Evolutionary conservation across 1,284 basidiomycete species (phyloP).

Genomic region (Apiotrichum sp.): DNA sequence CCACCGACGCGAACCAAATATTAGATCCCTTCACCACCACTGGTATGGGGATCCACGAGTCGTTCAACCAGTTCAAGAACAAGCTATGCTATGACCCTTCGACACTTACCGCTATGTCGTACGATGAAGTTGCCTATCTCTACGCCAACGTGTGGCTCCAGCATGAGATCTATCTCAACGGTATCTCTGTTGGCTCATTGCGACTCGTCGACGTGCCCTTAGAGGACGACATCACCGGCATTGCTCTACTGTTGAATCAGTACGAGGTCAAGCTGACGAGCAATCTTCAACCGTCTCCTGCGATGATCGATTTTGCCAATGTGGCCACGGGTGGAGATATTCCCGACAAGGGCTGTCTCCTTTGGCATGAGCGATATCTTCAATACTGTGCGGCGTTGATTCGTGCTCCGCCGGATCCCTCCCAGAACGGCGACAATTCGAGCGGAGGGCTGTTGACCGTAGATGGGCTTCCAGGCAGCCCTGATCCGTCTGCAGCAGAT

Average conservation of each 20-base stretch:
- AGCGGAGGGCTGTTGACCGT: constrained; percentile 9
- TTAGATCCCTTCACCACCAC: constrained; percentile 55
- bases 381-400: constrained; percentile 48
- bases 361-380: constrained; percentile 63
- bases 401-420: constrained; percentile 20
- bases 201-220: constrained; percentile 38
- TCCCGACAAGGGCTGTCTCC: constrained; percentile 37
- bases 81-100: constrained; percentile 22
- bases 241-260: constrained; percentile 54
- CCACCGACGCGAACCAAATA: constrained; percentile 3
- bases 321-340: constrained; percentile 12
- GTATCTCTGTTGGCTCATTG: constrained; percentile 58
- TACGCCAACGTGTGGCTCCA: constrained; percentile 60
- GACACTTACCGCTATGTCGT: constrained; percentile 51
- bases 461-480: background rate
- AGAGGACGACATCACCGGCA: constrained; percentile 54
- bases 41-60: constrained; percentile 51
- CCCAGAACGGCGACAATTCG: background rate
- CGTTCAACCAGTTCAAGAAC: constrained; percentile 55
- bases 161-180: constrained; percentile 59
- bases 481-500: background rate
- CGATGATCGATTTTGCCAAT: constrained; percentile 23
- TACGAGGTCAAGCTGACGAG: constrained; percentile 52
- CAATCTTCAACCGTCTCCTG: constrained; percentile 17
- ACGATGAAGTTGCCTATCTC: constrained; percentile 63